Conservation (phyloP, 2,329 filamentous ascomycete genomes). For the Exserohilum rostratum region DNA sequence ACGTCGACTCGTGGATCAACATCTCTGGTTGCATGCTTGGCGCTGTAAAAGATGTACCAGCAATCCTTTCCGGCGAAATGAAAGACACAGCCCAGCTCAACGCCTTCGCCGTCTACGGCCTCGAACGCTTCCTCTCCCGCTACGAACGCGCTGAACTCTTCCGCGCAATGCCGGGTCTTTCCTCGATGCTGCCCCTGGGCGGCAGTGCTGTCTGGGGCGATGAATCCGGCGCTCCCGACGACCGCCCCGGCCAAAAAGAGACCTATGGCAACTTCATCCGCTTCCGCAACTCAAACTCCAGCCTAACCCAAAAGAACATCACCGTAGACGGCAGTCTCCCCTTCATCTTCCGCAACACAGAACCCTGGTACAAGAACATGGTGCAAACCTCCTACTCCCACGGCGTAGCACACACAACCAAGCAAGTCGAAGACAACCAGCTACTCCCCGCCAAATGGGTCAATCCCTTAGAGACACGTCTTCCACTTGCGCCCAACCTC, state of each 20-base stretch:
- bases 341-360: slow-evolving; percentile 78
- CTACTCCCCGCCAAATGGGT: slow-evolving; percentile 76
- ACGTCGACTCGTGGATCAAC: slow-evolving; percentile 97
- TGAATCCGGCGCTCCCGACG: slow-evolving; percentile 83
- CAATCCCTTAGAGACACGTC: slow-evolving; percentile 87
- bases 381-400: slow-evolving; percentile 81
- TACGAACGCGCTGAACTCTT: slow-evolving; percentile 93
- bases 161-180: slow-evolving; percentile 94
- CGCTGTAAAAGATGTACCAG: slow-evolving; percentile 86
- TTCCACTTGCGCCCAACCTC: slow-evolving; percentile 84
- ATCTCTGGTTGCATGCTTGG: slow-evolving; percentile 98
- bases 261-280: slow-evolving; percentile 84
- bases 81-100: slow-evolving; percentile 97
- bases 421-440: slow-evolving; percentile 74
- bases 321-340: slow-evolving; percentile 78
- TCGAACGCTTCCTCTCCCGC: slow-evolving; percentile 92
- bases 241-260: slow-evolving; percentile 72
- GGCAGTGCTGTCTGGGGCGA: slow-evolving; percentile 97
- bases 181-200: slow-evolving; percentile 94
- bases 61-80: slow-evolving; percentile 95
- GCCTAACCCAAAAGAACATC: slow-evolving; percentile 66
- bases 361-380: slow-evolving; percentile 83
- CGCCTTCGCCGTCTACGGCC: slow-evolving; percentile 91
- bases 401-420: slow-evolving; percentile 79
- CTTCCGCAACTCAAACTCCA: slow-evolving; percentile 70